Conservation (phyloP, 2,329 filamentous ascomycete species). For the Fusarium austroafricanum region DNA sequence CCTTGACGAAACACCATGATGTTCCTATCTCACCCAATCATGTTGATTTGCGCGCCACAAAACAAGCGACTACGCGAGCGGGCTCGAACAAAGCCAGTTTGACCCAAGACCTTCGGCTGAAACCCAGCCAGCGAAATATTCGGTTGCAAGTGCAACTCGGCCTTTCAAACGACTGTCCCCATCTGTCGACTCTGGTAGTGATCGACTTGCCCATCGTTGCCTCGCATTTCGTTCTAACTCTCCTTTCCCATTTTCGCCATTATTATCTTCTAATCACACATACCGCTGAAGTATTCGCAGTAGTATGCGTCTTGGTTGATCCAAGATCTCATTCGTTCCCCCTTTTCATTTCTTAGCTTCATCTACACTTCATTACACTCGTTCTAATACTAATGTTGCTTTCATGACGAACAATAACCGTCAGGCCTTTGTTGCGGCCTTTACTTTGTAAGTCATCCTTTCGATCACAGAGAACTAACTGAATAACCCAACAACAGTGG, state of each 20-base stretch:
- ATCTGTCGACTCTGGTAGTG: constrained; percentile 9
- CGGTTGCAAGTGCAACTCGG: constrained; percentile 37
- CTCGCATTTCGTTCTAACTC: constrained; percentile 21
- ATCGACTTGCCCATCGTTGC: constrained; percentile 20
- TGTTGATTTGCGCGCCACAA: constrained; percentile 18
- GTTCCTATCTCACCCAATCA: constrained; percentile 40
- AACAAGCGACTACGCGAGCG: constrained; percentile 27
- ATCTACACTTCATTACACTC: constrained; percentile 49
- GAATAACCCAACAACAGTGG: constrained; percentile 55
- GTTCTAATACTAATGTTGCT: constrained; percentile 42
- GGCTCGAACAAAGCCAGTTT: constrained; percentile 46
- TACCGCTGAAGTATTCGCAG: constrained; percentile 29
- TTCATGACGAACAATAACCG: constrained; percentile 60
- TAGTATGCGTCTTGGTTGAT: constrained; percentile 36
- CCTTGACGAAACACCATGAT: constrained; percentile 32
- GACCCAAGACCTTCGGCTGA: constrained; percentile 41
- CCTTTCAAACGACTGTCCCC: constrained; percentile 15
- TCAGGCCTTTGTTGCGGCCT: constrained; percentile 65
- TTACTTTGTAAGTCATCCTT: constrained; percentile 61
- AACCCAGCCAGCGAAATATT: constrained; percentile 25
- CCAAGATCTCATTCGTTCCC: constrained; percentile 27
- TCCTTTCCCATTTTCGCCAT: constrained; percentile 26
- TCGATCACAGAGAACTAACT: constrained; percentile 4
- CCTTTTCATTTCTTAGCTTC: constrained; percentile 43
- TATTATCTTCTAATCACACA: constrained; percentile 31